Evolutionary conservation across 169 alveolate species (phyloP), one percentile per base, ranked within the genome.

Genomic region (Eimeria tenella): DNA sequence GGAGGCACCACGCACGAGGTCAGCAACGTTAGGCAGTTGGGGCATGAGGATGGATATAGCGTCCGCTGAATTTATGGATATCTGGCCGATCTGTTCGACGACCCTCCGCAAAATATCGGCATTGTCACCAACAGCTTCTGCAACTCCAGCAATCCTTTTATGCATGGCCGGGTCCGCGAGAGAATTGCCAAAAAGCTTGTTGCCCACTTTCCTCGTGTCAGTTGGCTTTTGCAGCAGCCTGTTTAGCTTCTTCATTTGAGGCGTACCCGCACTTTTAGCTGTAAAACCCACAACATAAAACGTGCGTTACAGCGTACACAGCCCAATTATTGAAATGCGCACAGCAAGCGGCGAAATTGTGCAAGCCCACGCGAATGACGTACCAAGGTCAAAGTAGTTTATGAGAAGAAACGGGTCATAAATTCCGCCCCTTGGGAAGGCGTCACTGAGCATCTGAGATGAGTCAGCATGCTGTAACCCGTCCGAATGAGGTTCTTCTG

Each of bases 21-120:
- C 31, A 15, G 91, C 79, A 42, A 84, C 63, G 4, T 62, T 84
- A 9, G 91, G 91, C 10, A 71, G 62, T 23, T 42, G 50, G 19
- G 91, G 91, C 81, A 84, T 25, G 58, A 84, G 91, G 91, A 84
- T 62, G 21, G 81, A 62, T 7, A 56, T 65, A 42, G 81, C 81
- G 4, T 84, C 91, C 62, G 81, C 13, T 53, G 81, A 62, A 17
- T 84, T 79, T 9, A 84, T 31, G 13, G 91, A 53, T 79, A 49
- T 0, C 79, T 5, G 10, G 77, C 81, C 91, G 42, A 84, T 31
- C 42, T 50, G 65, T 13, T 60, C 81, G 42, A 62, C 91, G 3
- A 84, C 63, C 23, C 21, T 84, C 50, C 62, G 63, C 62, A 84
- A 60, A 60, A n/a, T 42, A 3, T 42, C 79, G 21, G 21, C 79